Conservation (phyloP, 257 asterid genomes). For the Nicotiana sylvestris region DNA sequence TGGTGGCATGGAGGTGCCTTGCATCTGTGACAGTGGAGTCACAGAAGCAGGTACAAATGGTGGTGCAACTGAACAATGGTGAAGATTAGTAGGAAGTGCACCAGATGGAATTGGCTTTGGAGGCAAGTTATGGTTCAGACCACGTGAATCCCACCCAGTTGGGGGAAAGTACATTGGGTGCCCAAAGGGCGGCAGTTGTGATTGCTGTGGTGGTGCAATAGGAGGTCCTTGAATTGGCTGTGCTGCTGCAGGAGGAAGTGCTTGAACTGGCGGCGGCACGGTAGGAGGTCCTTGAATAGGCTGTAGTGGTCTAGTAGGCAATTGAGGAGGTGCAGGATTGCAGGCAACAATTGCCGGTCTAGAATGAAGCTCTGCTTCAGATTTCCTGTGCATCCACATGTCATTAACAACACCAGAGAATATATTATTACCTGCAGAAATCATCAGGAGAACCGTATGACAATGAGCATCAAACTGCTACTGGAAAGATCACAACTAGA, state of each 20-base stretch:
- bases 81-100: slow-evolving; percentile 39
- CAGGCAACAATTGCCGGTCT: slow-evolving; percentile 43
- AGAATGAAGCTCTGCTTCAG: slow-evolving; percentile 49
- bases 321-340: slow-evolving; percentile 37
- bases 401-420: slow-evolving; percentile 29
- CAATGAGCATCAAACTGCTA: background rate
- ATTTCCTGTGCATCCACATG: slow-evolving; percentile 36
- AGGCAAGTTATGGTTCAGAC: slow-evolving; percentile 44
- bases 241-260: slow-evolving; percentile 38
- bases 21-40: slow-evolving; percentile 62
- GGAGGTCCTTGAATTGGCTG: slow-evolving; percentile 54
- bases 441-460: background rate
- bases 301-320: slow-evolving; percentile 49
- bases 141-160: slow-evolving; percentile 70
- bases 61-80: slow-evolving; percentile 50
- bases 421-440: slow-evolving; percentile 23
- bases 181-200: slow-evolving; percentile 45
- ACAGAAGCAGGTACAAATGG: slow-evolving; percentile 82
- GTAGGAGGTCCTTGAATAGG: slow-evolving; percentile 52
- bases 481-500: background rate
- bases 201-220: slow-evolving; percentile 50
- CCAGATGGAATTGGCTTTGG: slow-evolving; percentile 42
- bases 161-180: slow-evolving; percentile 67
- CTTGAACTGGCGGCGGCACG: slow-evolving; percentile 27
- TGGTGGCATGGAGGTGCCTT: slow-evolving; percentile 52